Conservation (phyloP, 192 early-diverging fungal species). For the Fimicolochytrium jonesii region DNA sequence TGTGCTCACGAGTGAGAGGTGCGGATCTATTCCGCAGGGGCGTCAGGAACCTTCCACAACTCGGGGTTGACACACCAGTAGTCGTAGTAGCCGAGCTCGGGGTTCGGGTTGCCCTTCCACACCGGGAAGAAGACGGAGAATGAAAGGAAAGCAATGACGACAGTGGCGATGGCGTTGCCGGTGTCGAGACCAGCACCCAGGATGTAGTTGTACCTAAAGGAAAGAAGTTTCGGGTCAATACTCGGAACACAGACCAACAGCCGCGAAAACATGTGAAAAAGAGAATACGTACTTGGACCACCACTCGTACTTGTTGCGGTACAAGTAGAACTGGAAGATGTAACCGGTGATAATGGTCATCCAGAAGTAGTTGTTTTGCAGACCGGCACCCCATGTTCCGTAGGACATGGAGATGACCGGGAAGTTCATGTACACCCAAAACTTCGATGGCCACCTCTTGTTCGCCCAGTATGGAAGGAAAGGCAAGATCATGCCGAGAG, state of each 20-base stretch:
- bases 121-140: constrained; percentile 13
- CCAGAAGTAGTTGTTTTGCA: neutral
- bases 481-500: constrained; percentile 33
- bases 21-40: too few species aligned
- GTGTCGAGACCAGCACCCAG: constrained; percentile 58
- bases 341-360: constrained; percentile 30
- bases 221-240: too few species aligned
- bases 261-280: too few species aligned
- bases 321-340: constrained; percentile 49
- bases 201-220: constrained; percentile 71
- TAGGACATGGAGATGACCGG: constrained; percentile 28
- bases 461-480: constrained; percentile 34
- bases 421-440: constrained; percentile 47
- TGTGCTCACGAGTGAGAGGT: too few species aligned
- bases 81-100: neutral
- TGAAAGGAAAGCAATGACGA: constrained; percentile 15
- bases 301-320: constrained; percentile 53
- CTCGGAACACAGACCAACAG: too few species aligned
- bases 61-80: neutral
- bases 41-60: too few species aligned
- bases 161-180: constrained; percentile 41
- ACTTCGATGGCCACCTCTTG: constrained; percentile 29
- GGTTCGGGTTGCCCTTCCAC: constrained; percentile 22
- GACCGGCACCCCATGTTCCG: constrained; percentile 11
- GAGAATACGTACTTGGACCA: too few species aligned